A percentile compares a stretch with the other conserved stretches of the same genome.
Conservation (phyloP, 192 early-diverging fungal species). For the Entomortierella chlamydospora region DNA sequence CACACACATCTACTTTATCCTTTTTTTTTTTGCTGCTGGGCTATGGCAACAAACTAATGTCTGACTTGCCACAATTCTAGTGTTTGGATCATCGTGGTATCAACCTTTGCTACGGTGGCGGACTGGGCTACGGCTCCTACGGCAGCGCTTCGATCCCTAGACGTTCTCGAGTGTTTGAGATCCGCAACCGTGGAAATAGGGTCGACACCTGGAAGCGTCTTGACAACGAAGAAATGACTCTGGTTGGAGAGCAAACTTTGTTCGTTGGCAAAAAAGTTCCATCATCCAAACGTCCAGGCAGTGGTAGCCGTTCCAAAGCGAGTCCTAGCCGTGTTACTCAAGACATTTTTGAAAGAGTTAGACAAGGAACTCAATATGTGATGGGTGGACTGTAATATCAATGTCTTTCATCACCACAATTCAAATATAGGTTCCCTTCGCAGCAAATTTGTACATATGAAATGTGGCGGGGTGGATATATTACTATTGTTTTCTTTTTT, state of each 20-base stretch:
- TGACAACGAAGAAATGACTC: slow-evolving; percentile 48
- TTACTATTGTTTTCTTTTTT: background rate
- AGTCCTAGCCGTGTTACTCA: slow-evolving; percentile 1
- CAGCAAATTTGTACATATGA: no score
- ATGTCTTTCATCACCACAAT: background rate
- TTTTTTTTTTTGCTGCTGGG: slow-evolving; percentile 10
- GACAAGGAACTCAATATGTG: slow-evolving; percentile 24
- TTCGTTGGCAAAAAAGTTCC: slow-evolving; percentile 11
- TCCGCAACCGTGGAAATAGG: slow-evolving; percentile 35
- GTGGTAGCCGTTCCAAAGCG: background rate
- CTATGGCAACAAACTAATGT: background rate
- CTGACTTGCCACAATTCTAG: background rate
- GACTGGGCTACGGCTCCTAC: slow-evolving; percentile 56
- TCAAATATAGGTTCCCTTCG: no score
- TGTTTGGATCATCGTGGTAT: slow-evolving; percentile 55
- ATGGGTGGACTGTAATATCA: slow-evolving; percentile 11
- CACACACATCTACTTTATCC: background rate
- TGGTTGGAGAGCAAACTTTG: slow-evolving; percentile 54
- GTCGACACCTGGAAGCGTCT: slow-evolving; percentile 61
- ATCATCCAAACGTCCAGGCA: background rate
- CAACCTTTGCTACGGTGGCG: slow-evolving; percentile 60
- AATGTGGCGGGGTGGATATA: no score
- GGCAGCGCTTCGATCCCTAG: slow-evolving; percentile 53
- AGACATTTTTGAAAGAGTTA: slow-evolving; percentile 18
- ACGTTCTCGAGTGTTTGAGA: slow-evolving; percentile 55